These are phyloP conservation scores for Tetrapisispora phaffii DNA, from an alignment of 805 yeast genomes.

Conservation along the genomic window DNA sequence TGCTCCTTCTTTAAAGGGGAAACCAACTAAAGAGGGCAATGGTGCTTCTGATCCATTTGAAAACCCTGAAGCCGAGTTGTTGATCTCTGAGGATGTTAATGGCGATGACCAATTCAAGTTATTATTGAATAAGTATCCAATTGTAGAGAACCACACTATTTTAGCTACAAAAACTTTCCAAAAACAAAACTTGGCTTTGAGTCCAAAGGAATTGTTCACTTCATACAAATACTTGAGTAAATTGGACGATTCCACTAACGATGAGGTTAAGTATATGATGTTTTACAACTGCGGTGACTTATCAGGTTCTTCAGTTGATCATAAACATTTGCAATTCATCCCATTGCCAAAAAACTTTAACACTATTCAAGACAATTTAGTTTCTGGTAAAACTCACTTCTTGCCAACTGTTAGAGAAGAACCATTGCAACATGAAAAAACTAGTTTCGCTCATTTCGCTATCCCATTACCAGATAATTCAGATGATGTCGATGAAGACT, in stretches of 20 bases:
- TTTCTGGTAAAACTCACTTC: slow-evolving; percentile 37
- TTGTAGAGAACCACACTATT: slow-evolving; percentile 68
- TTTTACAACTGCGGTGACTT: slow-evolving; percentile 83
- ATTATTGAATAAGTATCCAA: slow-evolving; percentile 80
- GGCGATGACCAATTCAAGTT: slow-evolving; percentile 42
- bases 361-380: slow-evolving; percentile 48
- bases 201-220: slow-evolving; percentile 56
- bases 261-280: slow-evolving; percentile 52
- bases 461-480: slow-evolving; percentile 47
- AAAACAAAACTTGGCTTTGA: slow-evolving; percentile 64
- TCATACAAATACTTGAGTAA: slow-evolving; percentile 47
- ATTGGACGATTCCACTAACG: slow-evolving; percentile 32
- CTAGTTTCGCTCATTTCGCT: slow-evolving; percentile 75
- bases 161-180: slow-evolving; percentile 66
- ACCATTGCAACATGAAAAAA: slow-evolving; percentile 49
- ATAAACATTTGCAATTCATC: slow-evolving; percentile 85
- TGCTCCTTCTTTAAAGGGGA: slow-evolving; percentile 28
- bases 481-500: slow-evolving; percentile 43
- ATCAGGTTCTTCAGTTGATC: slow-evolving; percentile 89
- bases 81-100: slow-evolving; percentile 45
- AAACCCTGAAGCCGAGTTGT: slow-evolving; percentile 66
- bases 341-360: slow-evolving; percentile 50
- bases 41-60: slow-evolving; percentile 60
- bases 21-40: slow-evolving; percentile 29
- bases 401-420: slow-evolving; percentile 47